These are phyloP conservation scores for Pelargonium citronellum DNA, from an alignment of 441 rosid genomes.

Conservation along the genomic window DNA sequence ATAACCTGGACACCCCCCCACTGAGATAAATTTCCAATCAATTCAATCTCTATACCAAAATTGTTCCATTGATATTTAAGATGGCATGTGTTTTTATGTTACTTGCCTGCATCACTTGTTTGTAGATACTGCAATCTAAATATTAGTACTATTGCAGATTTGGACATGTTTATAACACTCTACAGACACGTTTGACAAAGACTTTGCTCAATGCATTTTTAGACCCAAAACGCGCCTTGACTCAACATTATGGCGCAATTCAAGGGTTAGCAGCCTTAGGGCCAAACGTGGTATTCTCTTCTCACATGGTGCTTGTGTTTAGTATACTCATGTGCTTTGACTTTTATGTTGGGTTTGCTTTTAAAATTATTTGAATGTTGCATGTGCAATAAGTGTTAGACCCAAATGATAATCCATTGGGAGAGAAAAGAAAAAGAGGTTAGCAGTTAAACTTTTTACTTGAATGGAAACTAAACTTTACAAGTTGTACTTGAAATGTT, in stretches of 20 bases:
- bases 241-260: constrained; percentile 92
- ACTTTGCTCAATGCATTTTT: constrained; percentile 74
- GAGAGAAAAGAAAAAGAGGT: not conserved
- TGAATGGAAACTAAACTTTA: not conserved
- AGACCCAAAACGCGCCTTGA: constrained; percentile 76
- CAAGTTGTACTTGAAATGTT: not conserved
- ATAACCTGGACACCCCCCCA: not conserved
- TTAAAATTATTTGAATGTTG: not conserved
- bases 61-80: too few relatives aligned
- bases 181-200: constrained; percentile 83
- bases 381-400: not conserved
- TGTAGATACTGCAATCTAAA: not conserved
- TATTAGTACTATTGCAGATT: constrained; percentile 41
- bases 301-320: constrained; percentile 11
- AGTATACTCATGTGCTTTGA: not conserved
- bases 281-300: constrained; percentile 65
- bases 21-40: not conserved
- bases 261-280: constrained; percentile 90
- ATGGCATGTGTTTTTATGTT: too few relatives aligned
- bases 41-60: not conserved
- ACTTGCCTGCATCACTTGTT: too few relatives aligned
- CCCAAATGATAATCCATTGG: not conserved
- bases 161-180: constrained; percentile 68
- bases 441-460: not conserved
- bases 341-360: not conserved